Evolutionary conservation across 2,329 filamentous ascomycete species (phyloP).

Genomic region (Fusarium sp.): DNA sequence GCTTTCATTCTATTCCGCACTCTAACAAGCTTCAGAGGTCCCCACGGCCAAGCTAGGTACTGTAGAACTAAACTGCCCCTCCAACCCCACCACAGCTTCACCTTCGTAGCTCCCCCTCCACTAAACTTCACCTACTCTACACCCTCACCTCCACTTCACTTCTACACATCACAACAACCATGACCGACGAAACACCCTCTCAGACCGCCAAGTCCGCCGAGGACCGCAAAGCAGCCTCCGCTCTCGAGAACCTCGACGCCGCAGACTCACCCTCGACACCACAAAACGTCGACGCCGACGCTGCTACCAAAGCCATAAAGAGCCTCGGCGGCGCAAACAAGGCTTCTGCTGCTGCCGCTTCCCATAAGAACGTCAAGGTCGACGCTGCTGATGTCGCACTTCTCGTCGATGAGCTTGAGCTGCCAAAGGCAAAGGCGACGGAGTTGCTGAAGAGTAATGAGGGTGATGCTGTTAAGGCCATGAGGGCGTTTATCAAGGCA

Average conservation of each 20-base stretch:
- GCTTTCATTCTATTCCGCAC: not conserved
- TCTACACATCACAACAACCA: slow-evolving; percentile 51
- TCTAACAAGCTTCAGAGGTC: not conserved
- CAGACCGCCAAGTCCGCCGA: slow-evolving; percentile 72
- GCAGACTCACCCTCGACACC: slow-evolving; percentile 55
- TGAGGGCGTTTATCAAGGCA: slow-evolving; percentile 64
- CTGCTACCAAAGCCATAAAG: slow-evolving; percentile 78
- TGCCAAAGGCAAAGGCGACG: slow-evolving; percentile 77
- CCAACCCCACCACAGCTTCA: slow-evolving; percentile 26
- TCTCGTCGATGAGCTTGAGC: slow-evolving; percentile 77
- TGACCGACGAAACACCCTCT: slow-evolving; percentile 63
- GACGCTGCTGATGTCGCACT: slow-evolving; percentile 76
- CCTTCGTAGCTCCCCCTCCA: slow-evolving; percentile 36
- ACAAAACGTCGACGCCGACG: slow-evolving; percentile 74
- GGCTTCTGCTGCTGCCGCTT: slow-evolving; percentile 42
- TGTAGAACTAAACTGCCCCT: slow-evolving; percentile 8
- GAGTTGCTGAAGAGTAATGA: slow-evolving; percentile 78
- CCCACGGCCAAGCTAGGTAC: not conserved
- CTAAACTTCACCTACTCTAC: slow-evolving; percentile 48
- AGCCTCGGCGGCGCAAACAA: slow-evolving; percentile 57
- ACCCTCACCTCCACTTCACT: slow-evolving; percentile 39
- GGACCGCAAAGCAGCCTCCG: slow-evolving; percentile 80
- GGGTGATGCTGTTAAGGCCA: slow-evolving; percentile 74
- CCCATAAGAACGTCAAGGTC: slow-evolving; percentile 75
- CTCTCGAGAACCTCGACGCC: slow-evolving; percentile 75